Evolutionary conservation across 1,139 yeast genomes (phyloP), one percentile per base, ranked within the genome.

Genomic region (Taphrina sp.): DNA sequence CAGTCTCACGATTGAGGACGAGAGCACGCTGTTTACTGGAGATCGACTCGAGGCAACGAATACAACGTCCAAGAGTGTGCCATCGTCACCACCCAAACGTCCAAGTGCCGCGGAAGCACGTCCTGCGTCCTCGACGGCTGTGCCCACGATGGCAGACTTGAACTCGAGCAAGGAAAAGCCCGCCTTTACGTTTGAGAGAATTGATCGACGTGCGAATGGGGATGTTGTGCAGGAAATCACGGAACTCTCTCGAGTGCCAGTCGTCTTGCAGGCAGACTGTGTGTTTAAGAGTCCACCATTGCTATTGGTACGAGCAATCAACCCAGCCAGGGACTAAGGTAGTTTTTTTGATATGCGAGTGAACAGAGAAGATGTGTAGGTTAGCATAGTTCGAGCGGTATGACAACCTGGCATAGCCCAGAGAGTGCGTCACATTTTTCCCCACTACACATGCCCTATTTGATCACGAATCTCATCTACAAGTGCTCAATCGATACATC

Each of bases 241-340:
- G 60, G 94, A 87, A 64, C 73, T 90, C 64, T 77, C 77, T 53
- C 83, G 81, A 65, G 85, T 92, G 46, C 97, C 97, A 14, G 82
- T 92, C 19, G 74, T 92, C 61, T 74, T 92, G 61, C 78, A 96
- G 63, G 95, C 96, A 0, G 97, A 90, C 69, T 81, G 89, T 56
- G 96, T 96, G 53, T 88, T 87, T 90, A 70, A 69, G 46, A 89
- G 95, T 1, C 76, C 92, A 59, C 98, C 98, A 14, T 90, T 97
- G 69, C 77, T 92, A 66, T 87, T 96, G 2, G 96, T 92, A 10
- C 80, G 96, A 65, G 85, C 92, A n/a, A 75, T 90, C 66, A 92
- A 92, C 66, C 98, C 98, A 19, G 47, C 47, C 3, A 36, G 47
- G n/a, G 47, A 43, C 7, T 43, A 22, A 34, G 14, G 7, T n/a